Conservation (phyloP, 1,284 basidiomycete species). For the Amylostereum areolatum region DNA sequence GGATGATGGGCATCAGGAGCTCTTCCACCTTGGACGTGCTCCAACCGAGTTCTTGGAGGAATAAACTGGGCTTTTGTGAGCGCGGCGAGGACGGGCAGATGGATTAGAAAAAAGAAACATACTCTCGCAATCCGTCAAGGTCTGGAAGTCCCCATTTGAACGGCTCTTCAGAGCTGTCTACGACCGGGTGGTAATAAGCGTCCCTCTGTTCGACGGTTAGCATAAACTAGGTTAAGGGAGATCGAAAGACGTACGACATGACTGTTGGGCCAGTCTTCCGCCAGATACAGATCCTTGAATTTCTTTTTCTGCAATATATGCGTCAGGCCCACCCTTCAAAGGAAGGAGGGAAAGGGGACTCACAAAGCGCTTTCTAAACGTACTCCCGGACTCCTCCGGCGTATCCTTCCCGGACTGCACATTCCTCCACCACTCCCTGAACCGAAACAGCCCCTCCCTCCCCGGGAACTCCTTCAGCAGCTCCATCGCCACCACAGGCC, state of each 20-base stretch:
- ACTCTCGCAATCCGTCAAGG: slow-evolving; percentile 84
- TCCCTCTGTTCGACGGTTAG: slow-evolving; percentile 54
- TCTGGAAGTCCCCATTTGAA: slow-evolving; percentile 98
- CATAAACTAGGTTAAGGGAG: neutral
- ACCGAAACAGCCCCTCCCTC: slow-evolving; percentile 74
- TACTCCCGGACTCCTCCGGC: slow-evolving; percentile 61
- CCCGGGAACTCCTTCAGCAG: slow-evolving; percentile 88
- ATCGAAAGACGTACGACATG: slow-evolving; percentile 58
- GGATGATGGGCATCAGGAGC: slow-evolving; percentile 89
- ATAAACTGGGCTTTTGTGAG: slow-evolving; percentile 49
- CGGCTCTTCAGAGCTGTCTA: slow-evolving; percentile 88
- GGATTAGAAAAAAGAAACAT: slow-evolving; percentile 22
- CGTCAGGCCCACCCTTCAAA: slow-evolving; percentile 1
- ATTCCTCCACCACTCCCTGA: slow-evolving; percentile 92
- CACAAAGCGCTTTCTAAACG: slow-evolving; percentile 83
- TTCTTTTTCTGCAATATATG: slow-evolving; percentile 69
- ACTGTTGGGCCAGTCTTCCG: slow-evolving; percentile 88
- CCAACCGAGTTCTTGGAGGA: slow-evolving; percentile 87
- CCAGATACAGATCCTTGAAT: slow-evolving; percentile 79
- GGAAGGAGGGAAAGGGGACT: slow-evolving; percentile 25
- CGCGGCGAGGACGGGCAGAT: neutral
- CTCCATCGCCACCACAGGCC: slow-evolving; percentile 96
- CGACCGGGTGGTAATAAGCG: slow-evolving; percentile 88
- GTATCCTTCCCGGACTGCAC: slow-evolving; percentile 91
- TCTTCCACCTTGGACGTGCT: slow-evolving; percentile 84